Percentiles rank a stretch among this genome's conserved stretches.
phyloP scores from a whole-genome alignment of 164 flowering plant species.

The Vitis vinifera region DNA sequence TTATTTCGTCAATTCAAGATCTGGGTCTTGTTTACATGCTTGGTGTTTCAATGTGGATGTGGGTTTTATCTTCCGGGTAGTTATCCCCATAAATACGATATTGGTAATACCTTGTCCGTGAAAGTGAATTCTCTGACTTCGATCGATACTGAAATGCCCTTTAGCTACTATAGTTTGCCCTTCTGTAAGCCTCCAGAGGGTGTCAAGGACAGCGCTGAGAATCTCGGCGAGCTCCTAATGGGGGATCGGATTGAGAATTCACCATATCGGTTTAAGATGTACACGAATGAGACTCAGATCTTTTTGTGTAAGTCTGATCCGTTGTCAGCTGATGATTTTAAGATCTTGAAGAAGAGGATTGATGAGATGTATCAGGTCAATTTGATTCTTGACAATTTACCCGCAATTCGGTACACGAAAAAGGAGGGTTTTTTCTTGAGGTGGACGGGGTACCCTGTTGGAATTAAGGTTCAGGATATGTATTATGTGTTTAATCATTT shows the following conservation, averaged over 20 bases:
- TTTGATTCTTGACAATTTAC: conserved; percentile 71
- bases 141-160: conserved; percentile 80
- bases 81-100: conserved; percentile 66
- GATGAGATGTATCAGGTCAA: conserved; percentile 90
- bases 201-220: conserved; percentile 75
- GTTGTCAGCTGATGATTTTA: conserved; percentile 49
- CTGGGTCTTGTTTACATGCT: conserved; percentile 40
- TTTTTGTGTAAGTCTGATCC: conserved; percentile 57
- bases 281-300: conserved; percentile 55
- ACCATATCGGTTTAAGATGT: conserved; percentile 67
- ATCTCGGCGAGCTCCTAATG: conserved; percentile 88
- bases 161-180: conserved; percentile 72
- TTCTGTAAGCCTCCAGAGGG: conserved; percentile 70
- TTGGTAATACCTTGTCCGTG: conserved; percentile 50
- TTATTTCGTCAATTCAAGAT: conserved; percentile 26
- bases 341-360: conserved; percentile 64
- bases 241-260: conserved; percentile 91
- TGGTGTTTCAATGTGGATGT: conserved; percentile 37
- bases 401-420: conserved; percentile 66
- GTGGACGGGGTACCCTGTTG: conserved; percentile 90
- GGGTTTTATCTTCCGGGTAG: conserved; percentile 93
- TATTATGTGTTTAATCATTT: conserved; percentile 82
- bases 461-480: conserved; percentile 50
- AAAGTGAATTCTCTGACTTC: conserved; percentile 84
- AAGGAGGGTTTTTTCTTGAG: conserved; percentile 53